Evolutionary conservation across 495 filamentous ascomycete genomes (phyloP).

Genomic region (Aspergillus funiculosus): DNA sequence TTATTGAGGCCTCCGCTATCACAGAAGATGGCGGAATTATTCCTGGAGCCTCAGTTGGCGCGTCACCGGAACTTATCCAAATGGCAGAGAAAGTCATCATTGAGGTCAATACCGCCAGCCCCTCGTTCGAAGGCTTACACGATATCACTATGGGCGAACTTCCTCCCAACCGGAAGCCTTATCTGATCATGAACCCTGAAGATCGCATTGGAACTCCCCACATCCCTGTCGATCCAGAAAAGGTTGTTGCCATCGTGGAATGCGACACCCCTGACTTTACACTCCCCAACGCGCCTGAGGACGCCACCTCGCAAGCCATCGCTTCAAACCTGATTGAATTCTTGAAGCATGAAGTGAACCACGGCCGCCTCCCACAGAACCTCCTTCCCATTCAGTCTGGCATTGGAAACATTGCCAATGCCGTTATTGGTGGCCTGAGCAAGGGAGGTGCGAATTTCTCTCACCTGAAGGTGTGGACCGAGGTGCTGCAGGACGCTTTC

Average conservation of each 20-base stretch:
- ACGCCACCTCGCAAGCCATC: slow-evolving; percentile 65
- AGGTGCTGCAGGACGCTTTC: slow-evolving; percentile 91
- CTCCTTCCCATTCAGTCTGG: slow-evolving; percentile 82
- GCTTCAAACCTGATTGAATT: slow-evolving; percentile 82
- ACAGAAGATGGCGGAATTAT: slow-evolving; percentile 91
- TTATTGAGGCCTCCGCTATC: slow-evolving; percentile 84
- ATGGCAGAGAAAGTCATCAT: slow-evolving; percentile 91
- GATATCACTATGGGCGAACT: slow-evolving; percentile 85
- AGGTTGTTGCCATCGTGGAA: slow-evolving; percentile 81
- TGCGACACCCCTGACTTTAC: slow-evolving; percentile 82
- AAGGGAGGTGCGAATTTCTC: slow-evolving; percentile 72
- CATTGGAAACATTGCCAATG: slow-evolving; percentile 93
- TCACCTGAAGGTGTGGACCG: slow-evolving; percentile 88
- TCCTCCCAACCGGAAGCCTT: slow-evolving; percentile 76
- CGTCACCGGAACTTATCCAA: slow-evolving; percentile 79
- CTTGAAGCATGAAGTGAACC: slow-evolving; percentile 71
- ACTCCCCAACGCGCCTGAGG: slow-evolving; percentile 66
- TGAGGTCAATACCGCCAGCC: slow-evolving; percentile 84
- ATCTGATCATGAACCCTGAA: slow-evolving; percentile 71
- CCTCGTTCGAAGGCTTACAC: slow-evolving; percentile 83
- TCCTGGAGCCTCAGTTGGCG: slow-evolving; percentile 80
- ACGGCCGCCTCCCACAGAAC: slow-evolving; percentile 69
- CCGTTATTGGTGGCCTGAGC: slow-evolving; percentile 78
- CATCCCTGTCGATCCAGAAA: slow-evolving; percentile 85
- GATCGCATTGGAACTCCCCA: slow-evolving; percentile 79